Base-by-base conservation (phyloP, 768 basidiomycete genomes). In the Rhodotorula taiwanensis region DNA sequence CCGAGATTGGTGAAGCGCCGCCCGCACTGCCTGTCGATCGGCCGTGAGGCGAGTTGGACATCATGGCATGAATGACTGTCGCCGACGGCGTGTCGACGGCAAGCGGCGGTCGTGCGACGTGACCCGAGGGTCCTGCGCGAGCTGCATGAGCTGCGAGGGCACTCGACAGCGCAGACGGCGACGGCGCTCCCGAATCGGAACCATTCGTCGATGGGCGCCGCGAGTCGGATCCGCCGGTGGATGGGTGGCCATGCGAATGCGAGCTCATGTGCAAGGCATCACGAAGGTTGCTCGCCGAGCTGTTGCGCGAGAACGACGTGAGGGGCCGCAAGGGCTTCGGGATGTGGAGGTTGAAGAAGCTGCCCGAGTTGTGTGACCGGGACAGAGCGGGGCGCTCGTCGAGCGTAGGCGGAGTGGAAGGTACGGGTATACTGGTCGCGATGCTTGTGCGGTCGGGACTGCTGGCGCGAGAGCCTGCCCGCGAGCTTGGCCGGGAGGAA, bases 131-230 rank as follows among this genome's bases (percentile, higher is more conserved):
- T 15, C 50, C 50, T 7, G 67, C 64, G 20, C 52, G 55, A 1
- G 60, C 63, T 21, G 67, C 68, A 55, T 67, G 64, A 2, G 69
- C 73, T 3, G 67, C 70, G 27, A 71, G 70, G 2, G 65, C 55
- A 49, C 71, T 73, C 7, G 73, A 72, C 7, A 75, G 66, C 50
- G 75, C 74, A 0, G 66, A 66, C 3, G 71, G 62, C 13, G 58
- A 60, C 31, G 68, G 68, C 30, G 50, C 42, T n/a, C 15, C 31
- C n/a, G 50, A 43, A 30, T 31, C 59, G 57, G 58, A 48, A 18
- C 47, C 43, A 25, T 54, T 52, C 10, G 20, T 4, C 44, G 55
- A 55, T 2, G 43, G 43, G 34, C 48, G 27, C 11, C 47, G 36
- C 13, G 44, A 44, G 57, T 39, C 51, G 60, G 27, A 57, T 0